Conservation (phyloP, 2,329 filamentous ascomycete species). For the Phoma sp. region DNA sequence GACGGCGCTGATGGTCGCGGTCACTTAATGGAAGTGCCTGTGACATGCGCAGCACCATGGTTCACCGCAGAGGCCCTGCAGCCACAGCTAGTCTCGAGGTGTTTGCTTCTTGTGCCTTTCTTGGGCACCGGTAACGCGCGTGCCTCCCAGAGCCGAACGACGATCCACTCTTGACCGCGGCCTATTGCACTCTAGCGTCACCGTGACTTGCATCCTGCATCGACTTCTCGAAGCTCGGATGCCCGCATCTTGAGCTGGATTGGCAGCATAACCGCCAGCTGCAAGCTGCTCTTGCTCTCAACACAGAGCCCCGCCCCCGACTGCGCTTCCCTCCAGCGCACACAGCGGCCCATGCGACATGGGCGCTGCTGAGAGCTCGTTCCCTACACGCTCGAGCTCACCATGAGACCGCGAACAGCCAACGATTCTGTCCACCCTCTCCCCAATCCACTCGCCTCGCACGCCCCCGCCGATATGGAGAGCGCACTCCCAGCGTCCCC, state of each 20-base stretch:
- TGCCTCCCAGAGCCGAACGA: neutral
- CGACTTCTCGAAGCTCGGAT: slow-evolving; percentile 1
- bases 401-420: slow-evolving; percentile 36
- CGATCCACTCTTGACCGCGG: slow-evolving; percentile 8
- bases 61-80: neutral
- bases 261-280: slow-evolving; percentile 4
- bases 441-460: slow-evolving; percentile 37
- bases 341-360: slow-evolving; percentile 33
- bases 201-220: slow-evolving; percentile 2
- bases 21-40: neutral
- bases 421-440: slow-evolving; percentile 30
- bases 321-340: slow-evolving; percentile 11
- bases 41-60: neutral
- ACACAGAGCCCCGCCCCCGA: neutral
- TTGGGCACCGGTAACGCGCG: neutral
- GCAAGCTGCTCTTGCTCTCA: neutral
- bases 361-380: slow-evolving; percentile 34
- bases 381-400: slow-evolving; percentile 30
- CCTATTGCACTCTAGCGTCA: slow-evolving; percentile 5
- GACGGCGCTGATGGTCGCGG: neutral
- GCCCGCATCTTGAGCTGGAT: slow-evolving; percentile 5
- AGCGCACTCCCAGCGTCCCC: slow-evolving; percentile 14
- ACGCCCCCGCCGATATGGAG: slow-evolving; percentile 32
- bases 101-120: neutral
- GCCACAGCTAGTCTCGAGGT: neutral